phyloP scores from a whole-genome alignment of 2,329 filamentous ascomycete genomes.

The Dactylonectria estremocensis region DNA sequence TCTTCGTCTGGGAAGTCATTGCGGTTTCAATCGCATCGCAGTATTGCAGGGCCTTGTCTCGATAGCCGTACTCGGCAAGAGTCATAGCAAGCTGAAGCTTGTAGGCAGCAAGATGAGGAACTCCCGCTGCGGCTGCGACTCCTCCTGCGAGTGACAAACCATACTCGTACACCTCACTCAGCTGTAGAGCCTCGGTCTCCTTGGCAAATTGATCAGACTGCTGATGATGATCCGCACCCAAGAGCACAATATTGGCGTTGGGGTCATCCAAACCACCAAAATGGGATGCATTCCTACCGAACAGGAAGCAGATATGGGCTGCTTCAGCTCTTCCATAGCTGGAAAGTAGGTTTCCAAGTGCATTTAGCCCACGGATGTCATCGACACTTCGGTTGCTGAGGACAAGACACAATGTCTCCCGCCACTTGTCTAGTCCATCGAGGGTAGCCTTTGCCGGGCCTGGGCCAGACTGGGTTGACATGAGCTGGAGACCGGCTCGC shows the following conservation, averaged over 20 bases:
- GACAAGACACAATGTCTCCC: slow-evolving; percentile 88
- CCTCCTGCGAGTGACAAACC: slow-evolving; percentile 80
- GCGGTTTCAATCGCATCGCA: slow-evolving; percentile 86
- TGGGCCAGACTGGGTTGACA: slow-evolving; percentile 79
- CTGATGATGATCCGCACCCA: slow-evolving; percentile 86
- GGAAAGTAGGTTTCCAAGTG: slow-evolving; percentile 85
- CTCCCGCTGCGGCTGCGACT: slow-evolving; percentile 65
- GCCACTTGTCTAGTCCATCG: slow-evolving; percentile 93
- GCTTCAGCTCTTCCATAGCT: slow-evolving; percentile 92
- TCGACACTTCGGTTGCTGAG: slow-evolving; percentile 89
- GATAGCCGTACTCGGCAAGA: slow-evolving; percentile 87
- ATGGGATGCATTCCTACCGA: slow-evolving; percentile 79
- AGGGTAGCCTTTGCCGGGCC: slow-evolving; percentile 79
- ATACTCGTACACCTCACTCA: slow-evolving; percentile 98
- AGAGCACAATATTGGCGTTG: slow-evolving; percentile 82
- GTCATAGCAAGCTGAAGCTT: slow-evolving; percentile 90
- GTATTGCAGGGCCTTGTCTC: slow-evolving; percentile 89
- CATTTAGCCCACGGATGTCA: slow-evolving; percentile 83
- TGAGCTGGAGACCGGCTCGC: slow-evolving; percentile 90
- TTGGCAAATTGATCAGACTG: slow-evolving; percentile 80
- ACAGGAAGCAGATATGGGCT: slow-evolving; percentile 93
- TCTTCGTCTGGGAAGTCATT: slow-evolving; percentile 84
- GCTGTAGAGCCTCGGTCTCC: slow-evolving; percentile 87
- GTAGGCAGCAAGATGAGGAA: slow-evolving; percentile 90
- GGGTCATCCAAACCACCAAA: slow-evolving; percentile 90